Base-by-base conservation (phyloP, 2,329 filamentous ascomycete genomes). In the Cladobotryum mycophilum region DNA sequence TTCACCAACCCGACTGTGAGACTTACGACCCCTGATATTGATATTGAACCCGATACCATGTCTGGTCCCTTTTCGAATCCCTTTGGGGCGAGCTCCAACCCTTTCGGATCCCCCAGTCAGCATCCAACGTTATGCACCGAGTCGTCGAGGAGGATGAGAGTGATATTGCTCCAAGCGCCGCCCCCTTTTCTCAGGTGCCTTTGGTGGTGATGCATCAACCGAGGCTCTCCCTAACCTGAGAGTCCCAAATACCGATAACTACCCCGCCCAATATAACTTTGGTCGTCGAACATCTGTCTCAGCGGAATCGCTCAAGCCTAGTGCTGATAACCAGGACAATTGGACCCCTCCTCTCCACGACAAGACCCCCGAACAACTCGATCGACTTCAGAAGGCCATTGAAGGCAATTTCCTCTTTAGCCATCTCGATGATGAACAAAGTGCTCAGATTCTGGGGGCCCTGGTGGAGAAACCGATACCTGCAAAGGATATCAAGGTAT, bases 381-480 rank as follows among this genome's bases (percentile, higher is more conserved):
- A 77, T 15, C 85, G 93, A 50, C 78, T 99, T 54, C 86, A 86
- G 68, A 80, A 76, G 35, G 88, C 93, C 35, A 93, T 99, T 53
- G 80, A 86, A 53, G 82, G 83, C 66, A 97, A 97, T 71, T 96
- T 97, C 66, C 76, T 99, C 55, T 97, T 97, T 72, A 89, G 85
- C 56, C 89, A 96, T 65, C 79, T 97, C 37, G 93, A 97, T 58
- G 93, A 97, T 59, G 93, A 97, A 60, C 91, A 96, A 70, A 88
- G 85, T 57, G 74, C 79, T 46, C 89, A 93, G 61, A 90, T 97
- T 41, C 78, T 99, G 12, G 89, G 89, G 45, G 93, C 93, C 3
- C 75, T 99, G 59, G 84, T 95, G 54, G 93, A 99, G 72, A 97
- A 97, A 70, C 87, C 89, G 6, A 95, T 97, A 61, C 93, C 93